Evolutionary conservation across 1,284 basidiomycete genomes (phyloP).

Genomic region (Ceratobasidium sp.): DNA sequence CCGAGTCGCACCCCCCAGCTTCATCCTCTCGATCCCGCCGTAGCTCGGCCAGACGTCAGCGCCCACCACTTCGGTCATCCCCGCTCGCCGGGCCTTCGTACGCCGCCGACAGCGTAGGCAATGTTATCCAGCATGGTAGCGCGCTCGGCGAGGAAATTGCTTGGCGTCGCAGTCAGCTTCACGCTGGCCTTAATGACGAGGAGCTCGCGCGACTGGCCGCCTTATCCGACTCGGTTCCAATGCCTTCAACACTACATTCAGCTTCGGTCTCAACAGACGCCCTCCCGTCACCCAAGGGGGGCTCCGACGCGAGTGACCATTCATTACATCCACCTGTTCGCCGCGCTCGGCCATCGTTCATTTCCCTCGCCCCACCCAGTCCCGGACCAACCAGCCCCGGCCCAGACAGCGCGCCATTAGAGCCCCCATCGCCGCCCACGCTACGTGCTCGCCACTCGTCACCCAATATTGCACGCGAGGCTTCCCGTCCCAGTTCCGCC

Average conservation of each 20-base stretch:
- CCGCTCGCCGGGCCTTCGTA: constrained; percentile 33
- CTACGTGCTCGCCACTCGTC: constrained; percentile 22
- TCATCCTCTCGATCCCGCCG: not conserved
- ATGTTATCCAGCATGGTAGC: constrained; percentile 17
- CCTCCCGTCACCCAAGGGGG: not conserved
- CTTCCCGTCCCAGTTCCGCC: not conserved
- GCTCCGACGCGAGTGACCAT: not conserved
- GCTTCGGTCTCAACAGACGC: not conserved
- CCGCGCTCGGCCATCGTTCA: constrained; percentile 37
- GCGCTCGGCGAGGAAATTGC: constrained; percentile 33
- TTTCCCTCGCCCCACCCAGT: constrained; percentile 20
- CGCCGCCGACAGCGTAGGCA: constrained; percentile 15
- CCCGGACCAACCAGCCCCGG: not conserved
- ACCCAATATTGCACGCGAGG: constrained; percentile 25
- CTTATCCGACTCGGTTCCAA: not conserved
- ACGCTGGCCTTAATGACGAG: not conserved
- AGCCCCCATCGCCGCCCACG: not conserved
- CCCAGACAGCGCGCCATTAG: not conserved
- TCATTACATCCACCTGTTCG: not conserved
- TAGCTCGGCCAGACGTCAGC: constrained; percentile 10
- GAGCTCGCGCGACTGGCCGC: constrained; percentile 20
- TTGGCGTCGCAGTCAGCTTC: constrained; percentile 2
- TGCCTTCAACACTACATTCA: not conserved
- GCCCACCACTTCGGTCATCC: constrained; percentile 25
- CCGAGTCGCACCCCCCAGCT: no score